phyloP scores from a whole-genome alignment of 2,329 filamentous ascomycete genomes.

The Colletotrichum sp. region DNA sequence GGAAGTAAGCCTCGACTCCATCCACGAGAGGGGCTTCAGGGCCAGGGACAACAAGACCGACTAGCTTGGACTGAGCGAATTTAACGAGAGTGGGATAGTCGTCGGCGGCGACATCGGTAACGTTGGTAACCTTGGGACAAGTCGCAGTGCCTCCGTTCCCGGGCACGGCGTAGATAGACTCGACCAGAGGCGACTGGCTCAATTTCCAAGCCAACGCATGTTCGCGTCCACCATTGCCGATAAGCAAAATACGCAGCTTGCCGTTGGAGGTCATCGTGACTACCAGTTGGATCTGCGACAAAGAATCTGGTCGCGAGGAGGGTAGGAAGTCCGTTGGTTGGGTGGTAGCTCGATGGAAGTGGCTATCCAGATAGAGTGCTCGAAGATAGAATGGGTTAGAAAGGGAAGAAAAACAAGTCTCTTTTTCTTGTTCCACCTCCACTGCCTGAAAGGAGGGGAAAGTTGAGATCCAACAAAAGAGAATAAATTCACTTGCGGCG shows the following conservation, averaged over 20 bases:
- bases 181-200: conserved; percentile 65
- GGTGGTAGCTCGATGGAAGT: not conserved
- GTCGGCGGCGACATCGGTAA: conserved; percentile 49
- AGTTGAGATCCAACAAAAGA: not conserved
- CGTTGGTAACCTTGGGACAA: conserved; percentile 63
- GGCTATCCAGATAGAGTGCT: not conserved
- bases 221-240: conserved; percentile 78
- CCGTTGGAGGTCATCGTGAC: conserved; percentile 1
- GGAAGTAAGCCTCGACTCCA: conserved; percentile 75
- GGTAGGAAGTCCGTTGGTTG: not conserved
- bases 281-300: not conserved
- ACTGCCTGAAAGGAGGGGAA: not conserved
- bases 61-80: conserved; percentile 63
- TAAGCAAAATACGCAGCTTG: conserved; percentile 57
- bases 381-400: not conserved
- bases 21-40: conserved; percentile 77
- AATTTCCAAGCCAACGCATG: conserved; percentile 81
- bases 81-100: conserved; percentile 68
- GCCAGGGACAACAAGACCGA: conserved; percentile 76
- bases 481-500: not conserved
- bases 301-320: not conserved
- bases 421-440: conserved; percentile 4
- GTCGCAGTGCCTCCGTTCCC: conserved; percentile 74
- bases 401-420: not conserved
- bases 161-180: conserved; percentile 57